Evolutionary conservation across 768 basidiomycete species (phyloP), one percentile per base, ranked within the genome.

Genomic region (Termitomyces sp.): DNA sequence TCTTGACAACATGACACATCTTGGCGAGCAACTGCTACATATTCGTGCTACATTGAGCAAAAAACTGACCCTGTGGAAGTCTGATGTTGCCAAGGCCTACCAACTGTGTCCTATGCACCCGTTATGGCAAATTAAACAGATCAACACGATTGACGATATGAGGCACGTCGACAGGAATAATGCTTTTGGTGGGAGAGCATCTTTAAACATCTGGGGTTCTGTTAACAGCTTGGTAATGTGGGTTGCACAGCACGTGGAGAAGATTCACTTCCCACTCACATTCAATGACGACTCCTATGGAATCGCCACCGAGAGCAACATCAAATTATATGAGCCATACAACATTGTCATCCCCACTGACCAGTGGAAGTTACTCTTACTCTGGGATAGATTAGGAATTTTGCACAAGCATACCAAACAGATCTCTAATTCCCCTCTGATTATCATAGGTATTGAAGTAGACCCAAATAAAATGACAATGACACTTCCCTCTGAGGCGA

Each of bases 371-470:
- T 49, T 65, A 7, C 57, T 65, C 1, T 12, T 28, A 15, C 73
- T 71, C 36, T 81, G 75, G 74, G 79, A 82, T 65, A 51, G 7
- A 1, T 6, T 36, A 2, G 11, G 35, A 9, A 36, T 36, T 11
- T 6, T 8, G 7, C 11, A 69, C 69, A 77, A 20, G 60, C 71
- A 15, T 35, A 50, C 0, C 2, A 28, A 2, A 61, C 81, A 82
- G 58, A 18, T 77, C 0, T 75, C 24, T 20, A 78, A 76, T 0
- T 7, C 50, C 0, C 6, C 38, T 0, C 68, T 81, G 6, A 66
- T 67, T 9, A 73, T 81, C 58, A 75, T 81, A 55, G 77, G 81
- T 13, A 76, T 78, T 55, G 49, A 71, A 0, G 75, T 81, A 16
- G 73, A 81, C 61, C 65, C 12, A 48, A 59, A 42, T 39, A 52